Evolutionary conservation across 495 filamentous ascomycete species (phyloP), one percentile per base, ranked within the genome.

Genomic region (Talaromyces trachyspermus): DNA sequence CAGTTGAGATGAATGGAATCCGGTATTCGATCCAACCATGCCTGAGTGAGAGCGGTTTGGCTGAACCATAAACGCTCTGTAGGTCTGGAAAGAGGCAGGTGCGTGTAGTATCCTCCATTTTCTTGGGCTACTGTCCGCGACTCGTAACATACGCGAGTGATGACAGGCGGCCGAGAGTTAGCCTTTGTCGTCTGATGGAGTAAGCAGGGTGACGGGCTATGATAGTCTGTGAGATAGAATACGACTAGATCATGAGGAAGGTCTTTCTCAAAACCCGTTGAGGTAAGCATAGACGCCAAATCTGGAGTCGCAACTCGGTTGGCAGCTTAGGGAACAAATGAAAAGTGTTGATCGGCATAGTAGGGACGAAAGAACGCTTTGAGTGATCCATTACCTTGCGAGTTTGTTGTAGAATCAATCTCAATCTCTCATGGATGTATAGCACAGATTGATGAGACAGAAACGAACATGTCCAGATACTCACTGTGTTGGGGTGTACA

Each of bases 81-180:
- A 30, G 22, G n/a, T 19, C 33, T 37, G 1, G 33, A 17, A 27
- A 29, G 26, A 14, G 1, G 11, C 11, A 3, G 14, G 25, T 30
- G 23, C 15, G 15, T 14, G 15, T 29, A 32, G 25, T 27, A 44
- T 7, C n/a, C 10, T 18, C 42, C 42, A n/a, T 24, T 32, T 10
- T 44, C 20, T 18, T 30, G 30, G 19, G 42, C 42, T 18, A 44
- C 25, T 30, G 23, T 26, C 14, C 25, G 42, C 30, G 42, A 44
- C 42, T 44, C 42, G 26, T 19, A 26, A 44, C 26, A 44, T 44
- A 44, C 24, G 22, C 42, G 42, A 44, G 24, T 29, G 25, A 44
- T 33, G 25, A 44, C 42, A 30, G 42, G 42, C 25, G 42, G 26
- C 25, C 15, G 42, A 25, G 24, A 14, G 15, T 44, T 44, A 9